phyloP scores from a whole-genome alignment of 768 basidiomycete genomes.

The Dacryopinax spathularia region DNA sequence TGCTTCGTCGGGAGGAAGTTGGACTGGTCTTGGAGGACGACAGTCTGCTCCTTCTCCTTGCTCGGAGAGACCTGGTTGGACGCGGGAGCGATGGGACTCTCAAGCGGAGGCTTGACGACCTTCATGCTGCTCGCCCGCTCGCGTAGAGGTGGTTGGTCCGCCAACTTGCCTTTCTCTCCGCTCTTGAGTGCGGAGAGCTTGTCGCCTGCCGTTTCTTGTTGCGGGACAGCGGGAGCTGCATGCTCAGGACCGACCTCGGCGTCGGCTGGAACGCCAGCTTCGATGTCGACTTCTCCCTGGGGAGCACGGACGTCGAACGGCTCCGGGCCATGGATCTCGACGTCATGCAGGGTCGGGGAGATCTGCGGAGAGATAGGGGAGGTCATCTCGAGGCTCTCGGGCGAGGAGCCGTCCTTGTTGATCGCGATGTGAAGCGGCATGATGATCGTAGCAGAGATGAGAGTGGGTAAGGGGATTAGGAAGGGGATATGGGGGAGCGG shows the following conservation, averaged over 20 bases:
- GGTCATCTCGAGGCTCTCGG: neutral
- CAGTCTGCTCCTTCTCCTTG: constrained; percentile 8
- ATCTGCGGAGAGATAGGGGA: neutral
- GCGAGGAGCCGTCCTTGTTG: neutral
- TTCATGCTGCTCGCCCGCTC: neutral
- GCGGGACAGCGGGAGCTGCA: neutral
- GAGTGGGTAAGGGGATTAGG: neutral
- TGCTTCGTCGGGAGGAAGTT: constrained; percentile 26
- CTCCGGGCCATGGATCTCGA: neutral
- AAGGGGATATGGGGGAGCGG: neutral
- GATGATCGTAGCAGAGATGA: neutral
- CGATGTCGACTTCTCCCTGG: neutral
- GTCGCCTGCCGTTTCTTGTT: neutral
- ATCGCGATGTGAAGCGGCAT: neutral
- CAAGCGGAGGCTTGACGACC: neutral
- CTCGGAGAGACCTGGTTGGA: neutral
- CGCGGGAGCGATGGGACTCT: neutral
- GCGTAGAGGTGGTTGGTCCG: neutral
- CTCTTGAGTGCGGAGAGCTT: neutral
- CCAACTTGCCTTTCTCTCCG: neutral
- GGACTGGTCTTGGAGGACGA: constrained; percentile 25
- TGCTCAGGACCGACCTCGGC: neutral
- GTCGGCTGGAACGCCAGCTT: neutral
- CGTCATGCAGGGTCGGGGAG: neutral
- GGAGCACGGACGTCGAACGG: neutral